Evolutionary conservation across 2,329 filamentous ascomycete species (phyloP).

Genomic region (Pestalotiopsis sp.): DNA sequence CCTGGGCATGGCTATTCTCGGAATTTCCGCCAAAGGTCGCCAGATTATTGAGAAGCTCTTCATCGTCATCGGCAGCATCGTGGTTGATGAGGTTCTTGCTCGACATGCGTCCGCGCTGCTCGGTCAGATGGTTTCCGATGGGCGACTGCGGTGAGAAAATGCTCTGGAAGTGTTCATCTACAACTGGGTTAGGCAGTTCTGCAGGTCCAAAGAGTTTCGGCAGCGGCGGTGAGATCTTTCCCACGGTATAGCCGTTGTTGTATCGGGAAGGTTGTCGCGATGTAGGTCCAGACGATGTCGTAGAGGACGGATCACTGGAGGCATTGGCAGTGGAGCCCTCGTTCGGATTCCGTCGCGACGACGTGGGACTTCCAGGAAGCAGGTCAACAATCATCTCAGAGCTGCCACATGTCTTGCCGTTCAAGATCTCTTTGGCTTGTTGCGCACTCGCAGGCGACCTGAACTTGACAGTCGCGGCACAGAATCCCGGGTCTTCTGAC

Average conservation of each 20-base stretch:
- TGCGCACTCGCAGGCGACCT: conserved; percentile 53
- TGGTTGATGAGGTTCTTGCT: conserved; percentile 76
- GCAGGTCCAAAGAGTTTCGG: conserved; percentile 55
- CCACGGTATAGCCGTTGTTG: conserved; percentile 60
- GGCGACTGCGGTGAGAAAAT: conserved; percentile 76
- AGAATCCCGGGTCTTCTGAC: conserved; percentile 52
- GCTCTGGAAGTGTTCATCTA: conserved; percentile 57
- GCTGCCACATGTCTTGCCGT: conserved; percentile 56
- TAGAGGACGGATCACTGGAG: conserved; percentile 43
- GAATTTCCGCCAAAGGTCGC: conserved; percentile 61
- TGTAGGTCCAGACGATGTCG: conserved; percentile 47
- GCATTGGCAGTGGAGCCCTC: conserved; percentile 43
- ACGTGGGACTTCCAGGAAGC: conserved; percentile 42
- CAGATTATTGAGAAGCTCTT: conserved; percentile 73
- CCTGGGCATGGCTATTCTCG: conserved; percentile 63
- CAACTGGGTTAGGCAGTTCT: conserved; percentile 63
- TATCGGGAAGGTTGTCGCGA: conserved; percentile 61
- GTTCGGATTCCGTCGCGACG: conserved; percentile 53
- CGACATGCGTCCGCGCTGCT: conserved; percentile 55
- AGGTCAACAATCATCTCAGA: conserved; percentile 65
- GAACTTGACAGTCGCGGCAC: conserved; percentile 57
- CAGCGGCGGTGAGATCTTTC: conserved; percentile 64
- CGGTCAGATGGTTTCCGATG: conserved; percentile 70
- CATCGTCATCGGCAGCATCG: conserved; percentile 69
- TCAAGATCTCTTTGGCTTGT: conserved; percentile 59